These are phyloP conservation scores for Glonium stellatum DNA, from an alignment of 495 filamentous ascomycete species.

Conservation along the genomic window DNA sequence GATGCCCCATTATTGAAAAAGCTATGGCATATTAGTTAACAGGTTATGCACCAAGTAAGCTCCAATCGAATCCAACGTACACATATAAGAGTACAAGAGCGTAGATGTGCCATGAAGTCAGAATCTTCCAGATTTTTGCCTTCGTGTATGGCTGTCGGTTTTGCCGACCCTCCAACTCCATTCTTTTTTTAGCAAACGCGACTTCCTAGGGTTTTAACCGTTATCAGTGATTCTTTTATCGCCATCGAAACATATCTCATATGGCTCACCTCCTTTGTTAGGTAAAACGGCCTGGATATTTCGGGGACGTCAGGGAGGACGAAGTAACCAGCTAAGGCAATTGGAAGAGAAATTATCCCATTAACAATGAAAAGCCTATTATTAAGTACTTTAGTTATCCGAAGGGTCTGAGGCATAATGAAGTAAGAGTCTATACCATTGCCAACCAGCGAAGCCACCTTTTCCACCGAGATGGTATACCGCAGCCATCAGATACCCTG, in stretches of 20 bases:
- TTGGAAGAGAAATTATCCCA: conserved; percentile 29
- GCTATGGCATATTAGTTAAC: neutral
- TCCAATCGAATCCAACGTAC: conserved; percentile 1
- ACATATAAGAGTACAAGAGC: conserved; percentile 42
- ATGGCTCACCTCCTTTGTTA: conserved; percentile 19
- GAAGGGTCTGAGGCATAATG: neutral
- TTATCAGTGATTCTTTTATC: neutral
- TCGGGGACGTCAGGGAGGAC: conserved; percentile 55
- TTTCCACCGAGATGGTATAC: conserved; percentile 25
- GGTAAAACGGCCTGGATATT: conserved; percentile 46
- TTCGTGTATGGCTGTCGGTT: conserved; percentile 43
- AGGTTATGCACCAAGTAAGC: neutral
- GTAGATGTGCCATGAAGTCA: conserved; percentile 49
- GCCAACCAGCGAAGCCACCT: conserved; percentile 24
- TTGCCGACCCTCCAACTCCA: conserved; percentile 44
- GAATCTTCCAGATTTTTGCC: conserved; percentile 46
- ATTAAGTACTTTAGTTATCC: conserved; percentile 22
- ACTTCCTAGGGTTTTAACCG: conserved; percentile 35
- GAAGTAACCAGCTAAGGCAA: conserved; percentile 48
- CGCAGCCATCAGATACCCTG: conserved; percentile 28
- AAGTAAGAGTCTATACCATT: conserved; percentile 16
- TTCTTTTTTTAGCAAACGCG: conserved; percentile 37
- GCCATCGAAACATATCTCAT: neutral
- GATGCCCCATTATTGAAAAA: conserved; percentile 23
- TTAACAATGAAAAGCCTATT: conserved; percentile 32